phyloP scores from a whole-genome alignment of 148 eudicot species.

The Arbutus unedo region DNA sequence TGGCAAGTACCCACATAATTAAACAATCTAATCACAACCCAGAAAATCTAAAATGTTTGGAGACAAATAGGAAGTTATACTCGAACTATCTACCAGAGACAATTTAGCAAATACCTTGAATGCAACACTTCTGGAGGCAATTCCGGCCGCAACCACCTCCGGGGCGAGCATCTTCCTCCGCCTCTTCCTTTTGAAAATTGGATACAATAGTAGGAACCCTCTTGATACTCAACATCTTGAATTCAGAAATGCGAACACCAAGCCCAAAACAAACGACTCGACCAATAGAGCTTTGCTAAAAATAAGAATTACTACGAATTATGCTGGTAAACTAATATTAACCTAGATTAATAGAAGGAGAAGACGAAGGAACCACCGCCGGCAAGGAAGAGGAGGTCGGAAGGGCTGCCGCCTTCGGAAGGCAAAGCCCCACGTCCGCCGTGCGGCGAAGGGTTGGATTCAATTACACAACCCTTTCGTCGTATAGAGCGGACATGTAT shows the following conservation, averaged over 20 bases:
- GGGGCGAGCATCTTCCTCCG: slow-evolving; percentile 41
- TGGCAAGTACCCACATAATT: background rate
- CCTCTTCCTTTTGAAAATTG: slow-evolving; percentile 87
- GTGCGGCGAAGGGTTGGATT: slow-evolving; percentile 61
- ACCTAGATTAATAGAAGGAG: background rate
- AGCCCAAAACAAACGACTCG: background rate
- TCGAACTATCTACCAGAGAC: background rate
- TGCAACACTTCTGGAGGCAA: slow-evolving; percentile 80
- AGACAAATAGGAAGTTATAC: no score
- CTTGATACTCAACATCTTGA: slow-evolving; percentile 78
- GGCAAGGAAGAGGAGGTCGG: slow-evolving; percentile 93
- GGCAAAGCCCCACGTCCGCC: slow-evolving; percentile 97
- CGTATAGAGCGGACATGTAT: slow-evolving; percentile 40
- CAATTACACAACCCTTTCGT: slow-evolving; percentile 47
- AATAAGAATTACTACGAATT: background rate
- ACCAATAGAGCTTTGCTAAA: background rate
- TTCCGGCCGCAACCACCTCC: slow-evolving; percentile 81
- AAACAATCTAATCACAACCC: background rate
- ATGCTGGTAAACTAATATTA: background rate
- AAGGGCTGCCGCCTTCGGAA: slow-evolving; percentile 92
- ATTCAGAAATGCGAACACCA: slow-evolving; percentile 5
- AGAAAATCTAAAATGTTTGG: background rate
- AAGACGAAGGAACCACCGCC: slow-evolving; percentile 52
- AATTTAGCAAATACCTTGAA: slow-evolving; percentile 52
- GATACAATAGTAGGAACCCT: slow-evolving; percentile 93